Base-by-base conservation (phyloP, 345 rosid genomes). In the Lepidium africanum region DNA sequence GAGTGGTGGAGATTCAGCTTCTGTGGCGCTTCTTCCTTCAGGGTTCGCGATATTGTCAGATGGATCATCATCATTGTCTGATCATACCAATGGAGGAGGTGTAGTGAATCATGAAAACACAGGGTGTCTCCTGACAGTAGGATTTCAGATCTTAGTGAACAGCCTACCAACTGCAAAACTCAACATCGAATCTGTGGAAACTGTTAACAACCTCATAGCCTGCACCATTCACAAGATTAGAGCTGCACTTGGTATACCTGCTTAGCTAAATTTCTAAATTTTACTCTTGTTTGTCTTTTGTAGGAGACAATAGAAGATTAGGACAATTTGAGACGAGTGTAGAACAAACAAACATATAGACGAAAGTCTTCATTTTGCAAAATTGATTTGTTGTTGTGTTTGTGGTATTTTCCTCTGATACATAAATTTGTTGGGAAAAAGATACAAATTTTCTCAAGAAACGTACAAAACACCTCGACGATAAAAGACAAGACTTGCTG, bases 391-490 rank as follows among this genome's bases (percentile, higher is more conserved):
- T 60, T 52, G 48, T 58, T 65, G 46, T 38, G 61, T 55, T 30
- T 19, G 9, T 52, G 36, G 5, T 36, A 55, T 14, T 39, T 30
- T 49, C 9, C 60, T 30, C 51, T 19, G 46, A 49, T 57, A 48
- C 65, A 65, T 17, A 21, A 55, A 51, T 10, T 27, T 8, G 21
- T 8, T 13, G 40, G 39, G 43, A 48, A 42, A 67, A 43, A 67
- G 42, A 21, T 16, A 15, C 19, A 38, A 33, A 46, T 12, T 71
- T n/a, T 58, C 61, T 87, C 79, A 92, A 14, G 90, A 92, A 65
- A 92, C 82, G 60, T 84, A 86, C 47, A 83, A 68, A 74, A 78
- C 76, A 46, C 96, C 88, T 1, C 81, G 82, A 0, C 96, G 87
- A 68, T 86, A 90, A 60, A 89, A 78, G 25, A 86, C 61, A 67